phyloP scores from a whole-genome alignment of 352 stramenopile genomes.

The Globisporangium perplexum region DNA sequence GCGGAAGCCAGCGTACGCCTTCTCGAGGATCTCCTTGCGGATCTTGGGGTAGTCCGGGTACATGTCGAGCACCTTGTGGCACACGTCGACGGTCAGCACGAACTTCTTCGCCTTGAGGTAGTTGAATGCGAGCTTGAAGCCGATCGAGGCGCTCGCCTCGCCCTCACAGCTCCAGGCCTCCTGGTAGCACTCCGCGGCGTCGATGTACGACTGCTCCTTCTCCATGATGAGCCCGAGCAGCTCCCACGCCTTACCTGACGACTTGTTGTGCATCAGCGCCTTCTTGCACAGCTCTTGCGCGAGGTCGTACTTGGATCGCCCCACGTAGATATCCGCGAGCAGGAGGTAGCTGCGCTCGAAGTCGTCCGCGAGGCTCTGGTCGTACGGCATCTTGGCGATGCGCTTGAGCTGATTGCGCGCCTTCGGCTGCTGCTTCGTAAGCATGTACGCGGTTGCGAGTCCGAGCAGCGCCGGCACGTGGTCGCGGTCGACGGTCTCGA shows the following conservation, averaged over 20 bases:
- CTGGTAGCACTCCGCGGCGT: constrained; percentile 92
- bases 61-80: constrained; percentile 89
- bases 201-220: constrained; percentile 91
- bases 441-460: constrained; percentile 87
- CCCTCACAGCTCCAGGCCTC: constrained; percentile 81
- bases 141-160: constrained; percentile 84
- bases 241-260: constrained; percentile 90
- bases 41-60: constrained; percentile 96
- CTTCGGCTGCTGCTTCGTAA: constrained; percentile 90
- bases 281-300: constrained; percentile 92
- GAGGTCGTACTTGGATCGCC: constrained; percentile 89
- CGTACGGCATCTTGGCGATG: constrained; percentile 92
- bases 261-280: constrained; percentile 92
- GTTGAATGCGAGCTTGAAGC: constrained; percentile 95
- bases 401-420: constrained; percentile 93
- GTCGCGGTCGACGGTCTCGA: constrained; percentile 82
- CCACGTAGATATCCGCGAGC: constrained; percentile 92
- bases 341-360: constrained; percentile 93
- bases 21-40: constrained; percentile 91
- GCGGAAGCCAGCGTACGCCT: constrained; percentile 85
- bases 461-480: constrained; percentile 90
- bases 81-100: constrained; percentile 90
- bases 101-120: constrained; percentile 93
- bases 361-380: constrained; percentile 84
- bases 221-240: constrained; percentile 92